Percentiles rank a stretch among this genome's conserved stretches.
These are phyloP conservation scores for Perilla frutescens DNA, from an alignment of 257 asterid species.

Conservation along the genomic window DNA sequence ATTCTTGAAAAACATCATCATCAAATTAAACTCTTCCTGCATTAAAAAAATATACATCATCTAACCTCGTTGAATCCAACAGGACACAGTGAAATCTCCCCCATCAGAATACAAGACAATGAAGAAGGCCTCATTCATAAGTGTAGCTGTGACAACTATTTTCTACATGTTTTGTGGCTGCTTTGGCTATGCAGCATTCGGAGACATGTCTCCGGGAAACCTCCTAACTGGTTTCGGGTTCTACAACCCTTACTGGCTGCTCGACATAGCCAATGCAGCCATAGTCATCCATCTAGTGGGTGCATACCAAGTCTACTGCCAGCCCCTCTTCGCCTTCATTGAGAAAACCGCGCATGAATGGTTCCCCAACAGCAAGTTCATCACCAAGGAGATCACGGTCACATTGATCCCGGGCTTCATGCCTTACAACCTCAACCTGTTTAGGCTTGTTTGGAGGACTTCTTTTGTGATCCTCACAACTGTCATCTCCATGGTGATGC, in stretches of 20 bases:
- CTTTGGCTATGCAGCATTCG: conserved; percentile 62
- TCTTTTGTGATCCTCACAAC: conserved; percentile 44
- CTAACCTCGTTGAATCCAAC: background rate
- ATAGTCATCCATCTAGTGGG: conserved; percentile 58
- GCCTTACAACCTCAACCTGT: conserved; percentile 36
- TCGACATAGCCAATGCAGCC: conserved; percentile 54
- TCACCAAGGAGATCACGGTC: conserved; percentile 38
- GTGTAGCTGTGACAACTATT: conserved; percentile 51
- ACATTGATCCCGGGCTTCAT: conserved; percentile 36
- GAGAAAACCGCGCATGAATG: conserved; percentile 31
- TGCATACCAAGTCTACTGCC: conserved; percentile 62
- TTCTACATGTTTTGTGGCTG: conserved; percentile 60
- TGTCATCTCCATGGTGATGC: conserved; percentile 54
- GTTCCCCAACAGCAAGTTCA: conserved; percentile 44
- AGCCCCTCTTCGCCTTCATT: conserved; percentile 52
- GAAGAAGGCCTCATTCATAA: conserved; percentile 51
- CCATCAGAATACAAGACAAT: conserved; percentile 58
- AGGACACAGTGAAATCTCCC: conserved; percentile 57
- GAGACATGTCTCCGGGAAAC: conserved; percentile 55
- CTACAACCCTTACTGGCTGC: conserved; percentile 59
- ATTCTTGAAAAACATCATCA: background rate
- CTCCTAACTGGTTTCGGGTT: conserved; percentile 65
- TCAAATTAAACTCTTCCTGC: background rate
- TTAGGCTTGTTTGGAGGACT: conserved; percentile 53
- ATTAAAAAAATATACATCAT: background rate